Conservation (phyloP, 2,329 filamentous ascomycete species). For the Botrytis porri region DNA sequence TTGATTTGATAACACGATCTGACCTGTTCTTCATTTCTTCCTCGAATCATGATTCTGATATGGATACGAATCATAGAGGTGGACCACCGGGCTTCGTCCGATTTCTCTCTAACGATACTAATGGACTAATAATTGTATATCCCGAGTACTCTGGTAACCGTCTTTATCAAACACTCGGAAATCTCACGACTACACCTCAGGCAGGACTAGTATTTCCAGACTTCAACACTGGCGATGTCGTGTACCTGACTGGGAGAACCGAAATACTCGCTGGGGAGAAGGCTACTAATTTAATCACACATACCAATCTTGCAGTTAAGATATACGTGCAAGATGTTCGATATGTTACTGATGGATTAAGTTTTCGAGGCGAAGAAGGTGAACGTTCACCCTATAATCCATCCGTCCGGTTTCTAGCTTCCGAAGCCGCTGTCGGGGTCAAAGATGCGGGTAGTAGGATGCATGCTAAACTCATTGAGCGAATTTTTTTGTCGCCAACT, state of each 20-base stretch:
- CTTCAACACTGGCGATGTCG: constrained; percentile 66
- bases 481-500: constrained; percentile 60
- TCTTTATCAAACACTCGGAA: constrained; percentile 80
- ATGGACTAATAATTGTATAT: constrained; percentile 56
- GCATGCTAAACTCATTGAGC: constrained; percentile 54
- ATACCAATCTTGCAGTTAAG: constrained; percentile 69
- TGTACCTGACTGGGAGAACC: constrained; percentile 68
- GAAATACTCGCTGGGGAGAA: constrained; percentile 63
- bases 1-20: constrained; percentile 55
- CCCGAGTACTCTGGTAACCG: constrained; percentile 83
- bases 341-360: constrained; percentile 62
- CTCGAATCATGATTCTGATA: constrained; percentile 56
- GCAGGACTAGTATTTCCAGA: constrained; percentile 72
- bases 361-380: constrained; percentile 60
- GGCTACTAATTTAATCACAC: constrained; percentile 61
- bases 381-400: constrained; percentile 79
- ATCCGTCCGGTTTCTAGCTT: constrained; percentile 59
- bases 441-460: constrained; percentile 23
- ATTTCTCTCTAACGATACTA: constrained; percentile 55
- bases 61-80: constrained; percentile 84
- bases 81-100: constrained; percentile 72
- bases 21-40: constrained; percentile 80
- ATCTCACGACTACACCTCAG: constrained; percentile 63
- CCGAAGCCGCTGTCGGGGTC: constrained; percentile 47
- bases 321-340: constrained; percentile 59